Evolutionary conservation across 768 basidiomycete genomes (phyloP).

Genomic region (Terana coerulea): DNA sequence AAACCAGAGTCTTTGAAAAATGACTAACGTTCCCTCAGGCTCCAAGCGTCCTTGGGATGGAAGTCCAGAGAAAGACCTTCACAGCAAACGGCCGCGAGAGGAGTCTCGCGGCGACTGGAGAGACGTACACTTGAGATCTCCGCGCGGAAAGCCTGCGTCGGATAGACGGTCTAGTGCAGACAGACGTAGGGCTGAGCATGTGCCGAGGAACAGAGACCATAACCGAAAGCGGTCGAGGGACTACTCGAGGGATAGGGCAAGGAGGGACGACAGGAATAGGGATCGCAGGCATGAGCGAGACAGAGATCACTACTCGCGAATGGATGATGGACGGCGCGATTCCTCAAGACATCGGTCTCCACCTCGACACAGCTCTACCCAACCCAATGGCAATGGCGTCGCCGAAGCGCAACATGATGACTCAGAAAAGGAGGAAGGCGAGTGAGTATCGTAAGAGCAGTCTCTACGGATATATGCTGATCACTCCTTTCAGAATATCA

Average conservation of each 20-base stretch:
- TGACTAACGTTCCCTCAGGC: constrained; percentile 86
- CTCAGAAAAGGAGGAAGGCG: constrained; percentile 85
- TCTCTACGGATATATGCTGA: neutral
- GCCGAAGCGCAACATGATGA: constrained; percentile 26
- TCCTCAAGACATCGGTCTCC: constrained; percentile 3
- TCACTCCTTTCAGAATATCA: no score
- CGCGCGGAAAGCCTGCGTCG: constrained; percentile 24
- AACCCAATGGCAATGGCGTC: constrained; percentile 11
- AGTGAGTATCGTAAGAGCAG: constrained; percentile 63
- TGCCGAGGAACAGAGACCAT: constrained; percentile 32
- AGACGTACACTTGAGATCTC: constrained; percentile 55
- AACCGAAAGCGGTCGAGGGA: constrained; percentile 31
- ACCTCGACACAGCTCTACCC: constrained; percentile 7
- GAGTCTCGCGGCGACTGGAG: constrained; percentile 60
- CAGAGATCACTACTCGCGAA: constrained; percentile 23
- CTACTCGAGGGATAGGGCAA: constrained; percentile 27
- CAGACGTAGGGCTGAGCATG: constrained; percentile 24
- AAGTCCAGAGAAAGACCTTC: constrained; percentile 33
- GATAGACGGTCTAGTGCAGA: constrained; percentile 33
- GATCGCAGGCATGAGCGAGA: constrained; percentile 27
- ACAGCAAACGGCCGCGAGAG: constrained; percentile 56
- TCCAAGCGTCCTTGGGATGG: constrained; percentile 78
- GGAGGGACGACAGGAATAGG: constrained; percentile 34
- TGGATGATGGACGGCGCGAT: constrained; percentile 27
- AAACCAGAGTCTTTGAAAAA: constrained; percentile 52